phyloP scores from a whole-genome alignment of 2,329 filamentous ascomycete species.

The Xylaria hypoxylon region DNA sequence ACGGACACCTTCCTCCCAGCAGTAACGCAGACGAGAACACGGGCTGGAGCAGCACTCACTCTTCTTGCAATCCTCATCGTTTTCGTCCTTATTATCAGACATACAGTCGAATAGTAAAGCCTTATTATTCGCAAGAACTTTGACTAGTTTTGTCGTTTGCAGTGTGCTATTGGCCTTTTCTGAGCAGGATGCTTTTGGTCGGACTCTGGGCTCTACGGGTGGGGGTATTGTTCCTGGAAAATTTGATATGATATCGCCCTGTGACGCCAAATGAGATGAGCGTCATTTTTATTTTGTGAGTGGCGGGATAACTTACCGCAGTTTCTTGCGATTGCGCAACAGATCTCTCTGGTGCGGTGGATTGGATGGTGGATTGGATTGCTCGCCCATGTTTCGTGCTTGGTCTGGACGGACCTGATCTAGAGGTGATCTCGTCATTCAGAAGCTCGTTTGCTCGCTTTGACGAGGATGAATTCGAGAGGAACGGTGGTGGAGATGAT shows the following conservation, averaged over 20 bases:
- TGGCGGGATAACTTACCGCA: neutral
- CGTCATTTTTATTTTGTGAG: neutral
- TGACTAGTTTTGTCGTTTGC: slow-evolving; percentile 13
- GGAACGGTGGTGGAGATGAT: neutral
- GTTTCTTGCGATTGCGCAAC: neutral
- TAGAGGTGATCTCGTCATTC: too few relatives aligned
- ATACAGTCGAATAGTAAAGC: neutral
- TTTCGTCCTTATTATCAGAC: neutral
- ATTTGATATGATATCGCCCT: neutral
- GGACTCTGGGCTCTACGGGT: neutral
- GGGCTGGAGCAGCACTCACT: slow-evolving; percentile 6
- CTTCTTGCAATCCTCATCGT: neutral
- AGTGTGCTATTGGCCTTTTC: neutral
- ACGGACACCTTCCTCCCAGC: neutral
- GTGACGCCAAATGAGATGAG: neutral
- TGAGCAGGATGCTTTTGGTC: neutral
- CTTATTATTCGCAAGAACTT: slow-evolving; percentile 13
- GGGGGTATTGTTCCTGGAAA: neutral
- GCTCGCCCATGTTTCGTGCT: neutral
- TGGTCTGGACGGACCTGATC: too few relatives aligned
- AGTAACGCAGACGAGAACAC: too few relatives aligned
- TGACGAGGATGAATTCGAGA: neutral
- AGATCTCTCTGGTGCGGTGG: too few relatives aligned
- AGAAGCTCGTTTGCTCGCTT: neutral
- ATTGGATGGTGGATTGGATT: too few relatives aligned